phyloP scores from a whole-genome alignment of 225 moss, liverwort and hornwort genomes.

The Marchantia paleacea region DNA sequence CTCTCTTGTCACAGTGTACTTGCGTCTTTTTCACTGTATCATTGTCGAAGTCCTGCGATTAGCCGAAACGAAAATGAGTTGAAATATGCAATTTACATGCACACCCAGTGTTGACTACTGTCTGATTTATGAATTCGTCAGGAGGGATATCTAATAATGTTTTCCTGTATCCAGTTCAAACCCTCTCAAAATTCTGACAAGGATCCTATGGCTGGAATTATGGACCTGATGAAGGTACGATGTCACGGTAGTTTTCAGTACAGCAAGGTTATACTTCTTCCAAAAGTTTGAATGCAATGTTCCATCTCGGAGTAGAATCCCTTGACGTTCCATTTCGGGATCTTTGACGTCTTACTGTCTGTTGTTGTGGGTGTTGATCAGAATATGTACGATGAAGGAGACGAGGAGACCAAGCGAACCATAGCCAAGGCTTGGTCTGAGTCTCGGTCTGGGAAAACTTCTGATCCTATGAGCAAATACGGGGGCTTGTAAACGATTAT shows the following conservation, averaged over 20 bases:
- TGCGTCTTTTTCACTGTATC: not conserved
- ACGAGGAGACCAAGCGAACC: conserved; percentile 30
- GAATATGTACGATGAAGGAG: conserved; percentile 36
- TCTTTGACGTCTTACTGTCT: not conserved
- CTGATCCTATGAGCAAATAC: conserved; percentile 8
- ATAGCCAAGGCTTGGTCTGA: conserved; percentile 35
- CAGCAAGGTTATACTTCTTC: not conserved
- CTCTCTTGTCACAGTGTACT: not conserved
- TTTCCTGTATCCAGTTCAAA: conserved; percentile 19
- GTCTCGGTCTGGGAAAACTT: conserved; percentile 26
- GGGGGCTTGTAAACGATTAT: not conserved
- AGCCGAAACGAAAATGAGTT: too few species aligned
- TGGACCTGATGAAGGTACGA: conserved; percentile 38
- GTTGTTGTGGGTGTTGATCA: not conserved
- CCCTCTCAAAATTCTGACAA: not conserved
- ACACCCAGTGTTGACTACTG: too few species aligned
- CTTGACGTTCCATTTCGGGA: not conserved
- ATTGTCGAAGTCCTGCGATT: too few species aligned
- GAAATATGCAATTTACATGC: too few species aligned
- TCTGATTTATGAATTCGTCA: not conserved
- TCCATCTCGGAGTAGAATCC: not conserved
- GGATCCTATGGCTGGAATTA: conserved; percentile 39
- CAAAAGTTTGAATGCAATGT: too few species aligned
- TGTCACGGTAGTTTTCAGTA: not conserved
- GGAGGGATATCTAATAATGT: not conserved